A percentile compares a stretch with the other conserved stretches of the same genome.
Conservation (phyloP, 75 land plant genomes). For the Sequoia sempervirens region DNA sequence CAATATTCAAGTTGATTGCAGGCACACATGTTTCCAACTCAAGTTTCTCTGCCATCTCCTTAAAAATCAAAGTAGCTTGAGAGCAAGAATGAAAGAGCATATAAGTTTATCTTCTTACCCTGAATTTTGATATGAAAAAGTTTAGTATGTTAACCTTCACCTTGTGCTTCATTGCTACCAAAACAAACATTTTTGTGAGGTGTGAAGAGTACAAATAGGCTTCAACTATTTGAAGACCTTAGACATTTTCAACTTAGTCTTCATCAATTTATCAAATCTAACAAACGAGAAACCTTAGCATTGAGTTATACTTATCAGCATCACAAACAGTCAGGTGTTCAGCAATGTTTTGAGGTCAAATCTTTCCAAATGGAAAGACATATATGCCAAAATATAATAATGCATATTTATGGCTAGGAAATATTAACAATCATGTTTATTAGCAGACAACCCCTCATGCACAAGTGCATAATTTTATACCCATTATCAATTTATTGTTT, state of each 20-base stretch:
- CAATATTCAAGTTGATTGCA: no score
- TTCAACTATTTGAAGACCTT: not conserved
- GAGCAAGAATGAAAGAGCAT: no score
- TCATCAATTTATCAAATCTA: not conserved
- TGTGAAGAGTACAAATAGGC: not conserved
- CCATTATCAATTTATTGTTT: not conserved
- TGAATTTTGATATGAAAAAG: no score
- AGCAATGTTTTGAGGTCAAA: not conserved
- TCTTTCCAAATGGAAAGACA: not conserved
- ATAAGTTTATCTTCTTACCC: no score
- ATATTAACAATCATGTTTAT: not conserved
- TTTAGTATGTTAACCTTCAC: no score
- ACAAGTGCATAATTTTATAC: no score
- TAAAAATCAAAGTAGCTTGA: no score
- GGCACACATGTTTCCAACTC: no score
- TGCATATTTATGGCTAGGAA: not conserved
- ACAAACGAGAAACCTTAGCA: not conserved
- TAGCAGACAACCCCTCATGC: not conserved
- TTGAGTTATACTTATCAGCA: not conserved
- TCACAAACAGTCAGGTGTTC: not conserved
- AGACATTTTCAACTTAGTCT: not conserved
- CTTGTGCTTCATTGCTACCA: no score
- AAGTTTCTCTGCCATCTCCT: no score
- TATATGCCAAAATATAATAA: not conserved
- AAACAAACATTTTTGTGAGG: no score